A percentile compares a stretch with the other conserved stretches of the same genome.
These are phyloP conservation scores for Hura crepitans DNA, from an alignment of 441 rosid genomes.

Conservation along the genomic window DNA sequence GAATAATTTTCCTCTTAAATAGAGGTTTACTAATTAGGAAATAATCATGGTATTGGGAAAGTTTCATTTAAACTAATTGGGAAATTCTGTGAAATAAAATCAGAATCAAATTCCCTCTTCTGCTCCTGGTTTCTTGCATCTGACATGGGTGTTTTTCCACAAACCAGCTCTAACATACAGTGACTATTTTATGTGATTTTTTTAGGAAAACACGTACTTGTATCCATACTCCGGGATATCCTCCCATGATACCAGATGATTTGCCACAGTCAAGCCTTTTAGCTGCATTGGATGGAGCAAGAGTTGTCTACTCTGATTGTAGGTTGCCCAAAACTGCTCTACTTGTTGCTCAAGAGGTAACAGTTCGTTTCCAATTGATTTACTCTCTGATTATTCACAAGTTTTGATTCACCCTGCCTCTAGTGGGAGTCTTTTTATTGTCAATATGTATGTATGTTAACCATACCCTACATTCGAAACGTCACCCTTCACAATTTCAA, in stretches of 20 bases:
- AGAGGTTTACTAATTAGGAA: too few species aligned
- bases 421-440: not conserved
- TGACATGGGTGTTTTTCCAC: too few species aligned
- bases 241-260: constrained; percentile 63
- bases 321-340: constrained; percentile 68
- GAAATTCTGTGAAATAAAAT: too few species aligned
- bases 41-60: too few species aligned
- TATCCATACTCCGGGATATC: constrained; percentile 81
- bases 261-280: constrained; percentile 48
- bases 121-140: too few species aligned
- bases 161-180: not conserved
- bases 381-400: not conserved
- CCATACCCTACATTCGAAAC: too few species aligned
- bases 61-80: too few species aligned
- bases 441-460: not conserved
- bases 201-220: constrained; percentile 92
- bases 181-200: constrained; percentile 12
- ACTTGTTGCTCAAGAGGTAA: constrained; percentile 74
- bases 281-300: constrained; percentile 61
- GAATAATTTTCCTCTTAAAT: too few species aligned
- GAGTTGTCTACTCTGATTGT: constrained; percentile 67
- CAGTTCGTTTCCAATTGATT: constrained; percentile 7
- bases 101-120: too few species aligned
- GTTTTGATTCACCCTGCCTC: not conserved
- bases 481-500: not conserved